A percentile compares a stretch with the other conserved stretches of the same genome.
phyloP scores from a whole-genome alignment of 2,329 filamentous ascomycete species.

The Fusarium oligoseptatum region DNA sequence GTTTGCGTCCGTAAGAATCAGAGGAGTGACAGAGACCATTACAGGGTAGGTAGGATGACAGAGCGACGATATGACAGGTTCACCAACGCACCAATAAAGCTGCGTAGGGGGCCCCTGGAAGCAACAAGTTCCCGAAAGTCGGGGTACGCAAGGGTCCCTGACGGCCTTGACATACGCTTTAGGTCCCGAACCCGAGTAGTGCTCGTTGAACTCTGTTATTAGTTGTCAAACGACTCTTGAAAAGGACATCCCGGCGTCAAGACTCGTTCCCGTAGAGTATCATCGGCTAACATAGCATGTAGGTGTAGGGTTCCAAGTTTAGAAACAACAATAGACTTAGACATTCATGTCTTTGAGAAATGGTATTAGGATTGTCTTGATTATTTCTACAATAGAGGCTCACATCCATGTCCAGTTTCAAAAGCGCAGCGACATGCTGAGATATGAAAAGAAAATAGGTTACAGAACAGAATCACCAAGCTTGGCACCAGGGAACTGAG shows the following conservation, averaged over 20 bases:
- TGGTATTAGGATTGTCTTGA: neutral
- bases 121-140: neutral
- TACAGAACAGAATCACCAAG: constrained; percentile 1
- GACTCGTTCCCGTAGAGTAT: neutral
- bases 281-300: neutral
- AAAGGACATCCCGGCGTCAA: neutral
- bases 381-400: neutral
- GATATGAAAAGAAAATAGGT: neutral
- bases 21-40: neutral
- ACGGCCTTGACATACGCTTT: neutral
- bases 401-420: neutral
- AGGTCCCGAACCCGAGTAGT: neutral
- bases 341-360: neutral
- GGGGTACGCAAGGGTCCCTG: neutral
- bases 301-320: neutral
- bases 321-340: too few species aligned
- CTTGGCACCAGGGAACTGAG: constrained; percentile 17
- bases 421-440: neutral
- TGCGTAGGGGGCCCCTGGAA: neutral
- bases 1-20: neutral
- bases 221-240: too few species aligned
- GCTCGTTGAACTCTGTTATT: neutral
- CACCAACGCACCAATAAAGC: neutral
- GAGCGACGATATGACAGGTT: neutral
- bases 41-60: neutral